Conservation (phyloP, 2,329 filamentous ascomycete species). For the Dryadomyces quercivorus region DNA sequence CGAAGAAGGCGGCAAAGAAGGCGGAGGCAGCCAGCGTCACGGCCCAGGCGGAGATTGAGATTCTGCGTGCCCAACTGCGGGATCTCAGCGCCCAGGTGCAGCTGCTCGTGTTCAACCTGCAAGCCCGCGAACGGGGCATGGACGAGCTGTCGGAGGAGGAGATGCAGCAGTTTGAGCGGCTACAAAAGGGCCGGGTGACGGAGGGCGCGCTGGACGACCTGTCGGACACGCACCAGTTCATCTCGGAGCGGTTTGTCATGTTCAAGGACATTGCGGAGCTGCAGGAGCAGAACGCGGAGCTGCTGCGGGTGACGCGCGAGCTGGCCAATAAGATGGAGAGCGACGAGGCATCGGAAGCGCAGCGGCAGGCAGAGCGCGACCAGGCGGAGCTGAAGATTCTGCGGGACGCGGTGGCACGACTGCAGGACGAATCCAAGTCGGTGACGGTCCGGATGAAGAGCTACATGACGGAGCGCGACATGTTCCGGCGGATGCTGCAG, state of each 20-base stretch:
- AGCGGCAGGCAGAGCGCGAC: slow-evolving; percentile 49
- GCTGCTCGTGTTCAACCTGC: slow-evolving; percentile 76
- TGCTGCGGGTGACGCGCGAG: slow-evolving; percentile 71
- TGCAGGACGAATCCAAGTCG: slow-evolving; percentile 75
- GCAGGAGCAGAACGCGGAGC: slow-evolving; percentile 76
- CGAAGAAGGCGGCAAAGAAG: slow-evolving; percentile 67
- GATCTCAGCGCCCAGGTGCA: slow-evolving; percentile 87
- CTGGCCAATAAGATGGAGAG: slow-evolving; percentile 85
- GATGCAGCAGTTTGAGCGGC: slow-evolving; percentile 60
- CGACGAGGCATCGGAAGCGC: slow-evolving; percentile 63
- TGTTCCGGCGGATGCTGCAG: slow-evolving; percentile 90
- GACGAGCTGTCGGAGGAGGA: slow-evolving; percentile 62
- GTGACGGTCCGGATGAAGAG: slow-evolving; percentile 78
- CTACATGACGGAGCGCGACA: slow-evolving; percentile 90
- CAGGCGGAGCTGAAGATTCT: slow-evolving; percentile 58
- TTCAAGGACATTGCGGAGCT: slow-evolving; percentile 80
- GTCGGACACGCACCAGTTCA: slow-evolving; percentile 77
- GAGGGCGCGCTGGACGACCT: slow-evolving; percentile 61
- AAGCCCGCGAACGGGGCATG: slow-evolving; percentile 68
- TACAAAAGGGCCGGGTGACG: slow-evolving; percentile 63
- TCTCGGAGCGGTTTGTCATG: slow-evolving; percentile 77
- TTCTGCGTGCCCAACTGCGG: slow-evolving; percentile 74
- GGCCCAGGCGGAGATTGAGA: slow-evolving; percentile 56
- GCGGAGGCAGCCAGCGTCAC: slow-evolving; percentile 60
- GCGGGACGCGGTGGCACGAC: slow-evolving; percentile 18